phyloP scores from a whole-genome alignment of 2,329 filamentous ascomycete genomes.

The Curvularia verruculosa region DNA sequence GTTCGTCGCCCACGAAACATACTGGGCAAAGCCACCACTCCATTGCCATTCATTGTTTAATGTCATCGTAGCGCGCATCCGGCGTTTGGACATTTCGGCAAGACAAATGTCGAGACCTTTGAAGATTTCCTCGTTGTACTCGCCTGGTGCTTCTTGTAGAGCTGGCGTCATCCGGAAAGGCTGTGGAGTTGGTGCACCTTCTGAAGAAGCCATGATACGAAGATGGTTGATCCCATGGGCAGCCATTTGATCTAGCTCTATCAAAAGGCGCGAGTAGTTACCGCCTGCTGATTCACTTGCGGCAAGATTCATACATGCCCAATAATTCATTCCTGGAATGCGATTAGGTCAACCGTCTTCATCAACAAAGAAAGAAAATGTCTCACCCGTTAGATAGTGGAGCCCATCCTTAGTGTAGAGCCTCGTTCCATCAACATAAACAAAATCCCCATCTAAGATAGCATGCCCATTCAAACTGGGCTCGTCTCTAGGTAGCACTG shows the following conservation, averaged over 20 bases:
- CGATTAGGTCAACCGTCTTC: neutral
- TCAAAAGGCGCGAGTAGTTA: conserved; percentile 46
- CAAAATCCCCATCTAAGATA: conserved; percentile 43
- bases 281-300: conserved; percentile 45
- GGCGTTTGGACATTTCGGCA: conserved; percentile 49
- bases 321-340: conserved; percentile 47
- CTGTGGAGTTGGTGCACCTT: conserved; percentile 48
- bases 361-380: no score
- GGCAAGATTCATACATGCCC: conserved; percentile 51
- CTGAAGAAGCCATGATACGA: conserved; percentile 50
- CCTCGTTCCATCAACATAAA: conserved; percentile 43
- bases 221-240: conserved; percentile 50
- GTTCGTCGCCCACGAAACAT: conserved; percentile 48
- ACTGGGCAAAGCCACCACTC: conserved; percentile 49
- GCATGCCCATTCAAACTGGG: conserved; percentile 11
- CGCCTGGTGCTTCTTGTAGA: conserved; percentile 44
- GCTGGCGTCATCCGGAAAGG: conserved; percentile 51
- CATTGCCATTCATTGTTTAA: conserved; percentile 51
- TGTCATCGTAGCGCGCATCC: conserved; percentile 52
- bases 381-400: conserved; percentile 45
- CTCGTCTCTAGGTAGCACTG: conserved; percentile 11
- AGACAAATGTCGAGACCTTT: conserved; percentile 48
- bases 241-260: conserved; percentile 51
- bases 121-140: conserved; percentile 50
- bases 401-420: conserved; percentile 44